phyloP scores from a whole-genome alignment of 176 grass and related monocot species.

The Alopecurus myosuroides region DNA sequence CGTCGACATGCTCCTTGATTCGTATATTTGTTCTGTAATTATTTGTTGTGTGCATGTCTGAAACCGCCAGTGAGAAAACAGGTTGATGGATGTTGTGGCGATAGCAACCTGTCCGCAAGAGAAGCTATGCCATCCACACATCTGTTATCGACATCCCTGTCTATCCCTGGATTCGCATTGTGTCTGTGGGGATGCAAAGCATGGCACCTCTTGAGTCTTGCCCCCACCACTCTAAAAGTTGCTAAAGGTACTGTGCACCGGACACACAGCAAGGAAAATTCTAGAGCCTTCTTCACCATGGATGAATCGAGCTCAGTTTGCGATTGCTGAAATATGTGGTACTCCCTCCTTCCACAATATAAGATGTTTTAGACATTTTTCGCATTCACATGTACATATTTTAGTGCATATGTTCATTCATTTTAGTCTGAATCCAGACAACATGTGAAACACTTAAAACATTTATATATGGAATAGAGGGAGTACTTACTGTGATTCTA shows the following conservation, averaged over 20 bases:
- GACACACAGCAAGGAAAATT: not conserved
- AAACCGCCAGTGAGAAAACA: not conserved
- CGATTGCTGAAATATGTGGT: too few species aligned
- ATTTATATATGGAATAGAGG: too few species aligned
- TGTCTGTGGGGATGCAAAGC: slow-evolving; percentile 16
- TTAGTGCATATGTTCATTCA: too few species aligned
- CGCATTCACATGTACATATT: too few species aligned
- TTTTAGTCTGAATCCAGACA: too few species aligned
- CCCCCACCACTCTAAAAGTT: not conserved
- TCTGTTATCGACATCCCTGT: slow-evolving; percentile 38
- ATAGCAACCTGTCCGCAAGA: not conserved
- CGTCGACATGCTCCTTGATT: not conserved
- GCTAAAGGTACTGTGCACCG: not conserved
- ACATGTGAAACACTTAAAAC: too few species aligned
- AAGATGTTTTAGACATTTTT: too few species aligned
- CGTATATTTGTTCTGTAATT: not conserved
- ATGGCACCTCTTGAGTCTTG: not conserved
- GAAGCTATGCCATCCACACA: slow-evolving; percentile 30
- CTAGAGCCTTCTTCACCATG: not conserved
- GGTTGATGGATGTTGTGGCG: not conserved
- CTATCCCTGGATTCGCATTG: slow-evolving; percentile 11
- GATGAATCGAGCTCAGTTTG: too few species aligned
- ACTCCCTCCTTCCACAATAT: too few species aligned
- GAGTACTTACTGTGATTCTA: too few species aligned
- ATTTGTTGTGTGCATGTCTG: not conserved